Base-by-base conservation (phyloP, 495 filamentous ascomycete genomes). In the Hypoxylon intermedium region DNA sequence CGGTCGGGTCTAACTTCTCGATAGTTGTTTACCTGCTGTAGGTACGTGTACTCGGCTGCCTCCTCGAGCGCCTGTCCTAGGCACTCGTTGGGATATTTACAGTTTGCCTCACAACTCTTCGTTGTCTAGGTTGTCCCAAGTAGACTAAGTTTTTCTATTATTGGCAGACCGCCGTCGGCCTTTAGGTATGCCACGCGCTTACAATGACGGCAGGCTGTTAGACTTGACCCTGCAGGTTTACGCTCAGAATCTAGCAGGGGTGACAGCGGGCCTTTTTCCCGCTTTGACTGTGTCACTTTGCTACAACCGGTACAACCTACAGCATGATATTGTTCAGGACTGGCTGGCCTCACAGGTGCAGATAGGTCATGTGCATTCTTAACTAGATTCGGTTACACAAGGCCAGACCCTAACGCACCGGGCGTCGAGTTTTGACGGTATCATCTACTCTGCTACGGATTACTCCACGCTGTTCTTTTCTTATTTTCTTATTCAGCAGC, bases 211-310 rank as follows among this genome's bases (percentile, higher is more conserved):
- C 31, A 36, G 57, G 58, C 40, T 60, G 56, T 61, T 61, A 51
- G 57, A 58, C 52, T 43, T 51, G 28, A 57, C 47, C 44, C 21
- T 57, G 57, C 63, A 53, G 33, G 42, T 51, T 42, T 21, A 49
- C 46, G 47, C 45, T 52, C 47, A 61, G 46, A 36, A 15, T 11
- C 31, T 44, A 16, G 42, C 49, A 47, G 42, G 57, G 57, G 20
- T 57, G 18, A 19, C 20, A 61, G 43, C 63, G 63, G 63, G 53
- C 63, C 50, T 61, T 66, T n/a, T 61, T 66, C 58, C 61, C 53
- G 63, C 63, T 57, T 61, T 61, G 26, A 57, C 47, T 53, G 52
- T 61, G 57, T 55, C 52, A 44, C 62, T 34, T 51, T 51, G 26
- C 43, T 43, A 21, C 49, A 47, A 42, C 15, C 37, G 47, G 57